phyloP scores from a whole-genome alignment of 2,329 filamentous ascomycete genomes.

The Endothia cerciana region DNA sequence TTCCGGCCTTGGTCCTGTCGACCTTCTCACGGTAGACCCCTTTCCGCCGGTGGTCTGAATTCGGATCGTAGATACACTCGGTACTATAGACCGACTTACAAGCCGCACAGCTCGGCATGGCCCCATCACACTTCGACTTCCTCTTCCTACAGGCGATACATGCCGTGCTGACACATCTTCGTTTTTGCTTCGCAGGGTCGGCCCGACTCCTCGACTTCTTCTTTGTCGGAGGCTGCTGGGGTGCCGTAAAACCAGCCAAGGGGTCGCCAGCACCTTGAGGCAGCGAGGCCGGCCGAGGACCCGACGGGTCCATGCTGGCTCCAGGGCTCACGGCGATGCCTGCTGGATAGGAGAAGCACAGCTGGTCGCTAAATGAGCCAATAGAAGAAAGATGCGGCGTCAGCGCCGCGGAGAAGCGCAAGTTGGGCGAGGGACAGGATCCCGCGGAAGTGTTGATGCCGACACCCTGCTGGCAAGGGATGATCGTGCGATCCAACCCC shows the following conservation, averaged over 20 bases:
- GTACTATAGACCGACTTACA: slow-evolving; percentile 92
- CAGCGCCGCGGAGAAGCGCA: slow-evolving; percentile 14
- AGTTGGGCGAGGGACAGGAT: not conserved
- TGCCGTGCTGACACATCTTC: slow-evolving; percentile 81
- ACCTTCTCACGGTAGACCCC: slow-evolving; percentile 95
- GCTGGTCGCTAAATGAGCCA: slow-evolving; percentile 6
- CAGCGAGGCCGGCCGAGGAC: slow-evolving; percentile 20
- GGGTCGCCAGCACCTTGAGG: slow-evolving; percentile 10
- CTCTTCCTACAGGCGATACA: slow-evolving; percentile 79
- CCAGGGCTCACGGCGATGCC: slow-evolving; percentile 35
- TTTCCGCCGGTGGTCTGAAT: slow-evolving; percentile 93
- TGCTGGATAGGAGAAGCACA: not conserved
- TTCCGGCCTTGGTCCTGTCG: slow-evolving; percentile 83
- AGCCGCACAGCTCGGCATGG: slow-evolving; percentile 89
- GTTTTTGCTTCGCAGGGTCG: slow-evolving; percentile 60
- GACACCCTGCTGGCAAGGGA: not conserved
- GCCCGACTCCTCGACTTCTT: slow-evolving; percentile 56
- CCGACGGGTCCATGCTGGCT: slow-evolving; percentile 21
- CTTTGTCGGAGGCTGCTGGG: slow-evolving; percentile 37
- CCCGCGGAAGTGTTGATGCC: slow-evolving; percentile 3
- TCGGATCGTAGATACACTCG: slow-evolving; percentile 92
- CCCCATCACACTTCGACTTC: slow-evolving; percentile 91
- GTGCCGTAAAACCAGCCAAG: not conserved
- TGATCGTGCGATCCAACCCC: not conserved
- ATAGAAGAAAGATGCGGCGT: slow-evolving; percentile 1